Evolutionary conservation across 2,329 filamentous ascomycete species (phyloP), one percentile per base, ranked within the genome.

Genomic region (Talaromyces verruculosus): DNA sequence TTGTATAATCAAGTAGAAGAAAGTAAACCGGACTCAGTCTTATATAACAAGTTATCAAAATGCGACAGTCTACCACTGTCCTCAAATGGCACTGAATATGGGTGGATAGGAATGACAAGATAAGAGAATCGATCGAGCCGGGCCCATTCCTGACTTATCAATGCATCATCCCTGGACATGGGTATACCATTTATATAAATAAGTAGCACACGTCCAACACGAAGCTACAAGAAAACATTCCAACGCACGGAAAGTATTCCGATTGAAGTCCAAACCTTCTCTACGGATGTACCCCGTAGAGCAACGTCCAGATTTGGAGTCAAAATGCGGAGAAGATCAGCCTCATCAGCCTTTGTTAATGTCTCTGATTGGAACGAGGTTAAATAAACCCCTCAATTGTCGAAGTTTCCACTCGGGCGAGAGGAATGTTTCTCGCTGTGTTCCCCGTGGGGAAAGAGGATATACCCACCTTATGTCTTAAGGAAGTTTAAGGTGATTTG

Each of bases 201-300:
- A 37, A 37, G 28, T 19, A 55, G 51, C n/a, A 37, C 51, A 35
- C 11, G 33, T 57, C 10, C n/a, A 39, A 57, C 33, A 57, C 53
- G 33, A 25, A 39, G 53, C 53, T 45, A 53, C 7, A 55, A 33
- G 47, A 55, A 15, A 22, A 37, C 61, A 63, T 63, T 63, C 61
- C 61, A 53, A 55, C 13, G 22, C 15, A 39, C 47, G 47, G 61
- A 55, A 55, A 41, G 30, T 55, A 55, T 33, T 35, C 47, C 61
- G 61, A 51, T 53, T 41, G 33, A 37, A 22, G 33, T 19, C 19
- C 8, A 37, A 57, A 37, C n/a, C 33, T 39, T 37, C 30, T 37
- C 15, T 37, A n/a, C 49, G 28, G 15, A 33, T 53, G 49, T 39
- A 57, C 33, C 19, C 33, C 53, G 11, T 39, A 57, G 49, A 53